phyloP scores from a whole-genome alignment of 2,329 filamentous ascomycete species.

The Exophiala calicioides region DNA sequence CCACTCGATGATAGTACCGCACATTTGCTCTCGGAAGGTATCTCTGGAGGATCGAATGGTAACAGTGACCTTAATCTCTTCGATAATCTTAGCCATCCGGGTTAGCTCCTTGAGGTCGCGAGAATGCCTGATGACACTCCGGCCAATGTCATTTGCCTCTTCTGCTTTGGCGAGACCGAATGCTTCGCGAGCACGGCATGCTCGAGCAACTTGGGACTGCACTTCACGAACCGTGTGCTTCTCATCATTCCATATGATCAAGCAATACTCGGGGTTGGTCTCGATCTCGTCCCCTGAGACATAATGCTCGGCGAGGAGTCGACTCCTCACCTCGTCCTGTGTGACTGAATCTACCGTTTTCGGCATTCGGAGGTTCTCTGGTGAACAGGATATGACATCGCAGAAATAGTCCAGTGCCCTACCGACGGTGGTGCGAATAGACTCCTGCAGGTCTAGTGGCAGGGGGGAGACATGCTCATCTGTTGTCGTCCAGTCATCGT shows the following conservation, averaged over 20 bases:
- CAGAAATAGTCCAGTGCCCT: constrained; percentile 91
- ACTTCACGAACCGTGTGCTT: constrained; percentile 96
- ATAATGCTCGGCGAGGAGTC: constrained; percentile 75
- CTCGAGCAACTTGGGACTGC: constrained; percentile 82
- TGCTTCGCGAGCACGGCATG: constrained; percentile 70
- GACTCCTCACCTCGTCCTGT: constrained; percentile 77
- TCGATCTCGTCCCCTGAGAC: constrained; percentile 61
- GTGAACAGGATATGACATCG: constrained; percentile 96
- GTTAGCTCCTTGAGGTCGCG: constrained; percentile 72
- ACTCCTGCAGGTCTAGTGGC: constrained; percentile 72
- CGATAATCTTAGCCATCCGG: constrained; percentile 78
- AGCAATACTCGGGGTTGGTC: constrained; percentile 72
- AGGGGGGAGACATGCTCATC: constrained; percentile 57
- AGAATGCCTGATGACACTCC: constrained; percentile 79
- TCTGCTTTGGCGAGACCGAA: constrained; percentile 76
- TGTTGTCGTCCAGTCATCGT: constrained; percentile 53
- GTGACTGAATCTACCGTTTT: constrained; percentile 81
- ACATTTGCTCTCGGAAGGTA: constrained; percentile 98
- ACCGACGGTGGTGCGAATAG: constrained; percentile 82
- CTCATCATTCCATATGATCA: constrained; percentile 96
- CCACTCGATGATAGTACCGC: constrained; percentile 96
- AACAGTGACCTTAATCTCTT: constrained; percentile 93
- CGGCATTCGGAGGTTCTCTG: constrained; percentile 83
- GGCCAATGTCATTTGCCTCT: constrained; percentile 85
- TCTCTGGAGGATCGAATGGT: constrained; percentile 92